These are phyloP conservation scores for Vigna trinervia DNA, from an alignment of 306 rosid species.

Conservation along the genomic window DNA sequence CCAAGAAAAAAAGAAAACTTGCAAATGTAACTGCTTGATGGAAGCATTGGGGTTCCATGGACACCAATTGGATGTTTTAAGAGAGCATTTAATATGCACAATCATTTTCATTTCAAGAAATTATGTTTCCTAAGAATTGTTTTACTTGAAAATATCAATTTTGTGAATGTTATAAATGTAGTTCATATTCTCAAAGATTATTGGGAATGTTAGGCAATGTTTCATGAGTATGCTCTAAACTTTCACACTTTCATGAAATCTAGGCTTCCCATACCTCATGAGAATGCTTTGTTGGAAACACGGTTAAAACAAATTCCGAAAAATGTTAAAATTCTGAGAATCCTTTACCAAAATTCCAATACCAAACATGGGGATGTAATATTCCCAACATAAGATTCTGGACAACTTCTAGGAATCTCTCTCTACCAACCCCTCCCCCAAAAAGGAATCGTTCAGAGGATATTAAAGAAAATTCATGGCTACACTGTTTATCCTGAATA, in stretches of 20 bases:
- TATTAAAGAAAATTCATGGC: background rate
- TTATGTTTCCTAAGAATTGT: too few species aligned
- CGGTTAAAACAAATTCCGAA: background rate
- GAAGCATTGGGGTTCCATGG: constrained; percentile 11
- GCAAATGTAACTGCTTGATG: background rate
- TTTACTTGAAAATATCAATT: background rate
- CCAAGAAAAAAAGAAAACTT: background rate
- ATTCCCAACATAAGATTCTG: background rate
- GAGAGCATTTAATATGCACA: background rate
- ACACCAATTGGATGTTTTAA: background rate
- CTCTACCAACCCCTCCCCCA: background rate
- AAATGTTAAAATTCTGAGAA: background rate
- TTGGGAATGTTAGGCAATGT: background rate
- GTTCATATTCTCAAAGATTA: background rate
- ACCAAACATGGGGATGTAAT: background rate
- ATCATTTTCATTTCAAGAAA: background rate
- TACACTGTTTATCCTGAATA: background rate
- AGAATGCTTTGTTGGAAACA: background rate
- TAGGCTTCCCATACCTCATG: background rate
- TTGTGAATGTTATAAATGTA: background rate
- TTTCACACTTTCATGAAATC: background rate
- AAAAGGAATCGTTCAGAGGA: background rate
- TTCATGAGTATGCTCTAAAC: background rate
- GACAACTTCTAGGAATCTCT: background rate
- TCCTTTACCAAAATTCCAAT: background rate